phyloP scores from a whole-genome alignment of 2,329 filamentous ascomycete genomes.

The Biscogniauxia mediterranea region DNA sequence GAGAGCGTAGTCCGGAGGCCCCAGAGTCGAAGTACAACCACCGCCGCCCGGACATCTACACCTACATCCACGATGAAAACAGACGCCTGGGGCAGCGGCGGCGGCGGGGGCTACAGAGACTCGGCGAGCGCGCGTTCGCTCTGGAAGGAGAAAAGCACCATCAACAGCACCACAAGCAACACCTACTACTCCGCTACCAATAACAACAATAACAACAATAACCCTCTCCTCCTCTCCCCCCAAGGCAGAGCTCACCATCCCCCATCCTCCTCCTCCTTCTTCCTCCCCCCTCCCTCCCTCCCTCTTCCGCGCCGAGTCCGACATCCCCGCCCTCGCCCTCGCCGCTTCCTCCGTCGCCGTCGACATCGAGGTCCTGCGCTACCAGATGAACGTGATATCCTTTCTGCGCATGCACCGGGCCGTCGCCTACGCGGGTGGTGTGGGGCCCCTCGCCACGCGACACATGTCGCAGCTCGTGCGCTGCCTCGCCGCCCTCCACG shows the following conservation, averaged over 20 bases:
- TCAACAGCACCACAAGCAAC: neutral
- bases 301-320: slow-evolving; percentile 35
- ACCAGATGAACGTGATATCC: slow-evolving; percentile 82
- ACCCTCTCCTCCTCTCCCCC: neutral
- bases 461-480: slow-evolving; percentile 70
- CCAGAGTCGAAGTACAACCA: neutral
- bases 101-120: neutral
- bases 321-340: slow-evolving; percentile 60
- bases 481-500: slow-evolving; percentile 78
- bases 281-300: neutral
- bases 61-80: neutral
- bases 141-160: slow-evolving; percentile 16
- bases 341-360: slow-evolving; percentile 59
- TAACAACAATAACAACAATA: slow-evolving; percentile 6
- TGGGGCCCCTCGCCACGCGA: slow-evolving; percentile 74
- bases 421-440: slow-evolving; percentile 62
- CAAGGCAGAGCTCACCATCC: neutral
- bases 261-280: slow-evolving; percentile 1
- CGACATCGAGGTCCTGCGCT: slow-evolving; percentile 75
- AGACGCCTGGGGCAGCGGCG: too few relatives aligned
- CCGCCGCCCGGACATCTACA: neutral
- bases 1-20: neutral
- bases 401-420: slow-evolving; percentile 88
- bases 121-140: neutral
- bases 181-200: neutral